Evolutionary conservation across 495 filamentous ascomycete species (phyloP), one percentile per base, ranked within the genome.

Genomic region (Gamarada debralockiae): DNA sequence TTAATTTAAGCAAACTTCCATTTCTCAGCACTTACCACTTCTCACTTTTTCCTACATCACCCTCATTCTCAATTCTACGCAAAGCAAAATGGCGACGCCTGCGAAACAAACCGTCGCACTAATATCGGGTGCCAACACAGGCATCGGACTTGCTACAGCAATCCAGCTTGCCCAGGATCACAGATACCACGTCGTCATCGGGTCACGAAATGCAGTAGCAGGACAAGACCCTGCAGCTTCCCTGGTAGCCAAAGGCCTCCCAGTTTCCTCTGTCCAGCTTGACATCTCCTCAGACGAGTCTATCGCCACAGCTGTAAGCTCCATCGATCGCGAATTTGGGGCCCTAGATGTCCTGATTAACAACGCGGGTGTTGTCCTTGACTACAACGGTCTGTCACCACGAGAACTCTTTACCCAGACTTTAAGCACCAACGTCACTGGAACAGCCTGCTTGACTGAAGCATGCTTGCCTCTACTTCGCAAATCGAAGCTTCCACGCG

Each of bases 321-420:
- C 49, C 1, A 53, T 77, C 15, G 44, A 61, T 21, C 9, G 61
- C 10, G 61, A 61, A 15, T 64, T 51, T 36, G 70, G 73, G 3
- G 52, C 68, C 2, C 67, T 84, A 24, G 79, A 85, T 40, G 69
- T 83, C 0, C 62, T 85, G n/a, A 72, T 84, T 15, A 82, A 83
- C 58, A 85, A 83, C 52, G 53, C 45, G 8, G 60, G 63, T 8
- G 53, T 73, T 38, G 42, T 56, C 2, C 48, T 53, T 33, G 57
- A 60, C 14, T 57, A 65, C 2, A 77, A 77, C 1, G 80, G 78
- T 3, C 24, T 46, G 27, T 34, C 22, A 7, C 40, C 47, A 17
- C 73, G 78, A 13, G 68, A 74, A 37, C 56, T 55, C 17, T 78
- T 67, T 65, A 75, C 75, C 55, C 67, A 75, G 37, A 69, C 77